These are phyloP conservation scores for Capsicum pubescens DNA, from an alignment of 257 asterid genomes.

Conservation along the genomic window DNA sequence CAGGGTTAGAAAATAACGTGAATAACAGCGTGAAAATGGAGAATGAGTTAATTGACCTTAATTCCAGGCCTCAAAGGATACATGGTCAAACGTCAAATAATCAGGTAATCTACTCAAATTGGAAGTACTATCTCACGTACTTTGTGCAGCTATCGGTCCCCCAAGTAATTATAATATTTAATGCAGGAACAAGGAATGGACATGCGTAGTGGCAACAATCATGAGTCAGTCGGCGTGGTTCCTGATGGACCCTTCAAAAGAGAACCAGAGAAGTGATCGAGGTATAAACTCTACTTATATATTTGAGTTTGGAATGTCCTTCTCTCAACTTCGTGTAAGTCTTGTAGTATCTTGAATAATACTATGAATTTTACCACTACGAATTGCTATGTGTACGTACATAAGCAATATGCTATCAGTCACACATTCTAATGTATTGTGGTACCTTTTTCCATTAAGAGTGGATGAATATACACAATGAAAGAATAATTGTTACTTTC, in stretches of 20 bases:
- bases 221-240: slow-evolving; percentile 58
- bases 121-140: neutral
- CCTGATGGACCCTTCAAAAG: slow-evolving; percentile 65
- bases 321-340: slow-evolving; percentile 12
- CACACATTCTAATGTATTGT: neutral
- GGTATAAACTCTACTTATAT: slow-evolving; percentile 36
- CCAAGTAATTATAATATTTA: neutral
- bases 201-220: slow-evolving; percentile 49
- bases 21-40: slow-evolving; percentile 49
- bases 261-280: slow-evolving; percentile 64
- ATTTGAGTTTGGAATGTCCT: neutral
- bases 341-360: neutral
- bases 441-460: neutral
- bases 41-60: slow-evolving; percentile 76
- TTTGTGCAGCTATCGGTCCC: slow-evolving; percentile 21
- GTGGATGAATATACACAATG: neutral
- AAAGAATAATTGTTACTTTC: neutral
- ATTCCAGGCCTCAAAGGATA: slow-evolving; percentile 73
- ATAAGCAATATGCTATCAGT: slow-evolving; percentile 1
- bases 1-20: slow-evolving; percentile 38
- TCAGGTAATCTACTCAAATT: slow-evolving; percentile 52
- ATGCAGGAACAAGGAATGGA: slow-evolving; percentile 44
- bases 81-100: slow-evolving; percentile 57
- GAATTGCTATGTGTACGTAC: slow-evolving; percentile 4
- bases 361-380: neutral